phyloP scores from a whole-genome alignment of 768 basidiomycete genomes.

The Suillus tomentosus region DNA sequence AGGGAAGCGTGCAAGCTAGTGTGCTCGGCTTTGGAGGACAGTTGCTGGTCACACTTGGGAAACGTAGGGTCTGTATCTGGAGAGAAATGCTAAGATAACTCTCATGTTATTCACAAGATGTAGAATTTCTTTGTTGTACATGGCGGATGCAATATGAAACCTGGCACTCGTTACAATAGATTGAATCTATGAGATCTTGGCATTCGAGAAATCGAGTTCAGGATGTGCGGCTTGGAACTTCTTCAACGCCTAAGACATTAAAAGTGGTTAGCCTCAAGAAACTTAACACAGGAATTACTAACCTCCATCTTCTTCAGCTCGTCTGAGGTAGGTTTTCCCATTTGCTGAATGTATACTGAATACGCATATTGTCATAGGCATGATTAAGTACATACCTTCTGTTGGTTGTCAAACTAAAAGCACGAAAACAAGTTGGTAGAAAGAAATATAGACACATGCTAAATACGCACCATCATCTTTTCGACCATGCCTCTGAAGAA shows the following conservation, averaged over 20 bases:
- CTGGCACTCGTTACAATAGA: neutral
- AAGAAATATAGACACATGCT: constrained; percentile 1
- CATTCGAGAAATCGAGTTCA: constrained; percentile 92
- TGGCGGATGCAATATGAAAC: neutral
- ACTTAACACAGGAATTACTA: constrained; percentile 15
- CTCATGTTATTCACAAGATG: constrained; percentile 8
- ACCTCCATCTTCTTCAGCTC: constrained; percentile 93
- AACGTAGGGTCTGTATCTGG: constrained; percentile 31
- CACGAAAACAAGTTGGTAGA: constrained; percentile 3
- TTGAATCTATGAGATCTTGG: constrained; percentile 68
- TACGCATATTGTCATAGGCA: neutral
- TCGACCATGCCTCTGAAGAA: constrained; percentile 88
- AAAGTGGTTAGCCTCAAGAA: constrained; percentile 8
- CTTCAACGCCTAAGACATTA: constrained; percentile 61
- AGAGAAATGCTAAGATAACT: constrained; percentile 19
- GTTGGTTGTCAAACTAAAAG: constrained; percentile 46
- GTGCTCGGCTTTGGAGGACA: constrained; percentile 46
- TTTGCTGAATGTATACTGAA: constrained; percentile 58
- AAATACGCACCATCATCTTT: constrained; percentile 94
- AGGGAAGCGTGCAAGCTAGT: constrained; percentile 39
- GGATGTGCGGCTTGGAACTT: constrained; percentile 92
- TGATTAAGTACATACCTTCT: constrained; percentile 34
- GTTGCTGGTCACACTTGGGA: constrained; percentile 25
- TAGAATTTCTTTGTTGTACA: constrained; percentile 3
- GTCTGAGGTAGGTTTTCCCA: constrained; percentile 95